A percentile compares a stretch with the other conserved stretches of the same genome.
phyloP scores from a whole-genome alignment of 805 yeast species.

The Schwanniomyces polymorphus region DNA sequence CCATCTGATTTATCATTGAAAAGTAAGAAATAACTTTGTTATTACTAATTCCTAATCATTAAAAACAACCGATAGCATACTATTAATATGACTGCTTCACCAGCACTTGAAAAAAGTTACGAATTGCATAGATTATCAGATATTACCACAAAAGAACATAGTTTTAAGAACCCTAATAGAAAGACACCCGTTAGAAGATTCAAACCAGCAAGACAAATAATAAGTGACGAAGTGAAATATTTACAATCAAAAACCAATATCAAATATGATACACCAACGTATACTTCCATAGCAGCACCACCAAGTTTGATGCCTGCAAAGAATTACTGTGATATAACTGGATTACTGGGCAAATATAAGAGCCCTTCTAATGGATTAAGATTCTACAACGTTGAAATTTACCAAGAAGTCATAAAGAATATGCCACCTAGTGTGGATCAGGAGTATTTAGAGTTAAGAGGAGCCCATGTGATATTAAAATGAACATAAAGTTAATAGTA shows the following conservation, averaged over 20 bases:
- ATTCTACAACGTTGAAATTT: slow-evolving; percentile 82
- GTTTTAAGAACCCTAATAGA: slow-evolving; percentile 61
- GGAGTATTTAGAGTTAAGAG: slow-evolving; percentile 82
- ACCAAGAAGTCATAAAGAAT: slow-evolving; percentile 64
- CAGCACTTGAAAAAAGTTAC: slow-evolving; percentile 5
- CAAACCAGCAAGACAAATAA: slow-evolving; percentile 71
- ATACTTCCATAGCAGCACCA: slow-evolving; percentile 74
- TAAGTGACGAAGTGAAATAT: slow-evolving; percentile 77
- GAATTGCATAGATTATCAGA: slow-evolving; percentile 34
- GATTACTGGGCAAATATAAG: slow-evolving; percentile 74
- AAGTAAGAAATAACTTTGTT: not conserved
- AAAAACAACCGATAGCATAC: not conserved
- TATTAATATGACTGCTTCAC: slow-evolving; percentile 4
- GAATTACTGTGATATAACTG: slow-evolving; percentile 92
- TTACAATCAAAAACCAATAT: slow-evolving; percentile 40
- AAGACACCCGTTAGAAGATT: slow-evolving; percentile 59
- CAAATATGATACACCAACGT: slow-evolving; percentile 59
- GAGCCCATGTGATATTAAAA: slow-evolving; percentile 83
- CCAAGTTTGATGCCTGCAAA: slow-evolving; percentile 81
- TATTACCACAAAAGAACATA: slow-evolving; percentile 40
- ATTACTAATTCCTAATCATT: not conserved
- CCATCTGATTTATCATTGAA: not conserved
- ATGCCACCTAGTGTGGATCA: slow-evolving; percentile 93
- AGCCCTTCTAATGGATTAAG: slow-evolving; percentile 74
- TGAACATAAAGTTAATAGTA: slow-evolving; percentile 8